Conservation (phyloP, 106 monocot species). For the Posidonia australis region DNA sequence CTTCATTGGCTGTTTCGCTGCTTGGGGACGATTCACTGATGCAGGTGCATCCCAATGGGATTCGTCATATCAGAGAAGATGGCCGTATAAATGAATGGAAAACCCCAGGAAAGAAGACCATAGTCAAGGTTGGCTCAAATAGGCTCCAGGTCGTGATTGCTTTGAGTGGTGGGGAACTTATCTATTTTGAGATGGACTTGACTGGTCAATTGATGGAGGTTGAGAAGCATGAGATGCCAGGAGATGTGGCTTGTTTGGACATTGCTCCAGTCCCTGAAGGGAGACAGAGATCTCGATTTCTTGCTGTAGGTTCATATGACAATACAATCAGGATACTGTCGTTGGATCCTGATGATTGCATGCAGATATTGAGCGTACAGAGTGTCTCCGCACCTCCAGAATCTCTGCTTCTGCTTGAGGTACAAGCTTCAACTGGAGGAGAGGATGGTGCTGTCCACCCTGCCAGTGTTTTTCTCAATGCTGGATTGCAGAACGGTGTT, state of each 20-base stretch:
- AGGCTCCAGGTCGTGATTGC: constrained; percentile 95
- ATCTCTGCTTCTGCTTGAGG: constrained; percentile 89
- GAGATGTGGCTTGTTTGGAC: constrained; percentile 94
- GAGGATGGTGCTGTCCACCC: constrained; percentile 99
- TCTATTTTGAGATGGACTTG: constrained; percentile 96
- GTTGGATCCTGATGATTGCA: constrained; percentile 94
- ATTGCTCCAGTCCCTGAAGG: constrained; percentile 98
- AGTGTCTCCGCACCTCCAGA: constrained; percentile 94
- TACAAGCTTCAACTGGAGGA: constrained; percentile 85
- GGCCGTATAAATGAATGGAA: constrained; percentile 98
- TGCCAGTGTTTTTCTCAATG: constrained; percentile 91
- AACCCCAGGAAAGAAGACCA: constrained; percentile 97
- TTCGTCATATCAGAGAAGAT: constrained; percentile 91
- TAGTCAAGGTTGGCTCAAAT: constrained; percentile 93
- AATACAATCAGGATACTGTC: constrained; percentile 90
- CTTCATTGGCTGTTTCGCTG: constrained; percentile 79
- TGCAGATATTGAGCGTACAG: constrained; percentile 94
- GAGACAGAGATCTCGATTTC: constrained; percentile 86
- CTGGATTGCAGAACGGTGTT: constrained; percentile 94
- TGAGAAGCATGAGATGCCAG: constrained; percentile 97
- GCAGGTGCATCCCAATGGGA: constrained; percentile 99
- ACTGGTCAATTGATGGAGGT: constrained; percentile 96
- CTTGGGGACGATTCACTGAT: constrained; percentile 93
- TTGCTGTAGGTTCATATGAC: constrained; percentile 96
- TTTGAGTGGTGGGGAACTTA: constrained; percentile 93